Conservation (phyloP, 2,329 filamentous ascomycete genomes). For the Beauveria sp. region DNA sequence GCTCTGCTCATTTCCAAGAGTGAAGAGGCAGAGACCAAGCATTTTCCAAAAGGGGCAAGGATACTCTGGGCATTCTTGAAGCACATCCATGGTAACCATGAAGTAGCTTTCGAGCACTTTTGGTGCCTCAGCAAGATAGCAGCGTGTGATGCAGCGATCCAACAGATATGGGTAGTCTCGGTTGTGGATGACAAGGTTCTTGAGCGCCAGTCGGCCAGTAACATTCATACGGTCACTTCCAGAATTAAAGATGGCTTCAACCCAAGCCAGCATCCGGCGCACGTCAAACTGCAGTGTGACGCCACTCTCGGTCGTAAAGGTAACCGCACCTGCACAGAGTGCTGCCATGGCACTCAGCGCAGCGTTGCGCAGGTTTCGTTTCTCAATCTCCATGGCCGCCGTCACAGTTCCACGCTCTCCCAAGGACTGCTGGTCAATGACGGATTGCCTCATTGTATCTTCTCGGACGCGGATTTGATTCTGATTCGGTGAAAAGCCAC, state of each 20-base stretch:
- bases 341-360: conserved; percentile 94
- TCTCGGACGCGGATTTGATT: conserved; percentile 73
- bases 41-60: conserved; percentile 85
- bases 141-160: conserved; percentile 84
- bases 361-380: conserved; percentile 81
- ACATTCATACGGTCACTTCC: conserved; percentile 86
- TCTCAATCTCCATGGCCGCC: conserved; percentile 94
- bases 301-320: conserved; percentile 79
- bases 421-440: conserved; percentile 70
- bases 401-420: conserved; percentile 72
- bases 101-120: conserved; percentile 95
- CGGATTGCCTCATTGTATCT: conserved; percentile 77
- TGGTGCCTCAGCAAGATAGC: conserved; percentile 71
- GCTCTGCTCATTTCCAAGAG: conserved; percentile 83
- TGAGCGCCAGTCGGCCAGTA: conserved; percentile 80
- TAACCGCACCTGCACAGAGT: conserved; percentile 78
- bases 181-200: conserved; percentile 86
- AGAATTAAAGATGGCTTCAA: conserved; percentile 89
- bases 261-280: conserved; percentile 86
- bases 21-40: conserved; percentile 81
- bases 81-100: conserved; percentile 78
- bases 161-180: conserved; percentile 77
- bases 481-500: conserved; percentile 90
- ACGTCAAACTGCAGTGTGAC: conserved; percentile 88
- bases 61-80: conserved; percentile 76